Conservation (phyloP, 305 asterid species). For the Fraxinus ornus region DNA sequence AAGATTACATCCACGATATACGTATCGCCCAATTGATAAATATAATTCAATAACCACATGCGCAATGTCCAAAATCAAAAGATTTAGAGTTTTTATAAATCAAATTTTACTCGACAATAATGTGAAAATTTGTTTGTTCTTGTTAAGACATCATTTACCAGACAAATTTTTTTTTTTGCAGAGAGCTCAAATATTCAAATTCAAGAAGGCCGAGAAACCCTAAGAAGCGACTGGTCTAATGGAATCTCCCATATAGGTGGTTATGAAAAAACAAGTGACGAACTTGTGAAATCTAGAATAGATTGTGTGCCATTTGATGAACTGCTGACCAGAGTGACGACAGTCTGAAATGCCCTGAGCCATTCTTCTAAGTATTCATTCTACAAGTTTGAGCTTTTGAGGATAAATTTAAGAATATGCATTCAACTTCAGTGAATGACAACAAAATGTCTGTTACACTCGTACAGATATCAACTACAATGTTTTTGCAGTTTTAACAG, state of each 20-base stretch:
- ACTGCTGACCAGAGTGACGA: not conserved
- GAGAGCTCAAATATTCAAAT: not conserved
- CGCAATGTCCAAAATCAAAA: not conserved
- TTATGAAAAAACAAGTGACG: not conserved
- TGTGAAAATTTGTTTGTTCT: not conserved
- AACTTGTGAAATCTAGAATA: not conserved
- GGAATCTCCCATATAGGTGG: not conserved
- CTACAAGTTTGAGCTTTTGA: not conserved
- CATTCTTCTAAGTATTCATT: not conserved
- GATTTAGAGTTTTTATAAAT: not conserved
- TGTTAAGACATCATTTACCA: not conserved
- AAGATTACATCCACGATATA: not conserved
- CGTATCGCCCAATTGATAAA: not conserved
- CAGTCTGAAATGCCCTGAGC: not conserved
- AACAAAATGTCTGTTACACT: not conserved
- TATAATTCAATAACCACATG: not conserved
- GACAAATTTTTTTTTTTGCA: not conserved
- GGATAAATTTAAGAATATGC: not conserved
- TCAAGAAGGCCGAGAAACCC: not conserved
- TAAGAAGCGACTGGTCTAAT: not conserved
- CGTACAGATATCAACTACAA: not conserved
- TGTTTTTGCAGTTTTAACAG: not conserved
- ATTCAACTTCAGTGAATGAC: not conserved
- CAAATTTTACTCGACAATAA: not conserved
- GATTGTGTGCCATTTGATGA: not conserved